phyloP scores from a whole-genome alignment of 495 filamentous ascomycete genomes.

The Aspergillus nidulans region DNA sequence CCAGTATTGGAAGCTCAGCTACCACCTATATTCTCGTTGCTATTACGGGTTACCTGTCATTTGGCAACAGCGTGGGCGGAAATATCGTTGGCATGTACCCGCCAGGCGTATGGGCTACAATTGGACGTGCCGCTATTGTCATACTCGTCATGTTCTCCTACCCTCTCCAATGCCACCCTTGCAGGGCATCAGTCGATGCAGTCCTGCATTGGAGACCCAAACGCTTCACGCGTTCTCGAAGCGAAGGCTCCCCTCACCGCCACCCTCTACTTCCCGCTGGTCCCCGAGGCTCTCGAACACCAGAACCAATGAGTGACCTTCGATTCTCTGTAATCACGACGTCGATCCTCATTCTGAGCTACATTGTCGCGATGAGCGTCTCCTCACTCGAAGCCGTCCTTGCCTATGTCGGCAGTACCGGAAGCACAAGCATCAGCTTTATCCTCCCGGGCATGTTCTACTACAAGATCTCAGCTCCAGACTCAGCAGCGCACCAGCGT shows the following conservation, averaged over 20 bases:
- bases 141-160: slow-evolving; percentile 96
- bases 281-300: slow-evolving; percentile 28
- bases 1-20: slow-evolving; percentile 78
- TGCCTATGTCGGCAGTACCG: slow-evolving; percentile 92
- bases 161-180: slow-evolving; percentile 91
- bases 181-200: slow-evolving; percentile 87
- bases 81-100: slow-evolving; percentile 95
- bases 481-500: slow-evolving; percentile 76
- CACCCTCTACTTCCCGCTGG: slow-evolving; percentile 34
- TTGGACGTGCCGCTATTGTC: slow-evolving; percentile 92
- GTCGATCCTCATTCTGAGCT: slow-evolving; percentile 74
- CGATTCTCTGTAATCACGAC: slow-evolving; percentile 90
- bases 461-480: slow-evolving; percentile 91
- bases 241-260: slow-evolving; percentile 43
- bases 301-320: slow-evolving; percentile 70
- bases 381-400: slow-evolving; percentile 84
- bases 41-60: slow-evolving; percentile 92
- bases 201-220: slow-evolving; percentile 85
- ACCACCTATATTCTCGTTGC: slow-evolving; percentile 85
- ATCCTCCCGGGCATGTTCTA: slow-evolving; percentile 95
- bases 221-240: slow-evolving; percentile 25
- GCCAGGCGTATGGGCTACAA: slow-evolving; percentile 76
- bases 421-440: slow-evolving; percentile 91
- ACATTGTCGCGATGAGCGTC: slow-evolving; percentile 84
- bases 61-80: slow-evolving; percentile 77